Percentiles rank a stretch among this genome's conserved stretches.
phyloP scores from a whole-genome alignment of 176 grass and related monocot genomes.

The Oropetium thomaeum region DNA sequence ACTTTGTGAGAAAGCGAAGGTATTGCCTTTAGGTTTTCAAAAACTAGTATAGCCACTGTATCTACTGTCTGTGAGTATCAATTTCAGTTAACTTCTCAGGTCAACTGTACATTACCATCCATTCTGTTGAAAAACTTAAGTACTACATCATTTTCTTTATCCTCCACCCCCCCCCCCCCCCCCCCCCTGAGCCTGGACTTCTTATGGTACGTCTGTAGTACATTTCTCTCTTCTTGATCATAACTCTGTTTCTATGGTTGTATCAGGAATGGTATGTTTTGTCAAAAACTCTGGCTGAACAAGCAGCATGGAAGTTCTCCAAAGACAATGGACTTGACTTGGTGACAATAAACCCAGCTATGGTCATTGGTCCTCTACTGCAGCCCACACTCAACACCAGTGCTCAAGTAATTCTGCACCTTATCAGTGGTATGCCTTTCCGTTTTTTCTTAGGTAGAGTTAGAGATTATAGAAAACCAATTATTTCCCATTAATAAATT shows the following conservation, averaged over 20 bases:
- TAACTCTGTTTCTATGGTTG: background rate
- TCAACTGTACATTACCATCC: too few species aligned
- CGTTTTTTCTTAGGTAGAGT: background rate
- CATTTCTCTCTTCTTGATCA: background rate
- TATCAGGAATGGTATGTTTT: slow-evolving; percentile 46
- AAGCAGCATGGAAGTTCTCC: slow-evolving; percentile 46
- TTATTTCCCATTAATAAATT: background rate
- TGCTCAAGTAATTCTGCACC: slow-evolving; percentile 16
- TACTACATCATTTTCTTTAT: too few species aligned
- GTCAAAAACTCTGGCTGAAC: slow-evolving; percentile 49
- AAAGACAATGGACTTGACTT: slow-evolving; percentile 44
- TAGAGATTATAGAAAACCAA: background rate
- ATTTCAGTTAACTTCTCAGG: too few species aligned
- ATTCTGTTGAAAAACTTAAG: too few species aligned
- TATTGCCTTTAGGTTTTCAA: background rate
- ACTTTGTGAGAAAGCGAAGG: slow-evolving; percentile 37
- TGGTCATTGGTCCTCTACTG: slow-evolving; percentile 51
- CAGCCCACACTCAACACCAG: slow-evolving; percentile 51
- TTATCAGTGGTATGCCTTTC: slow-evolving; percentile 34
- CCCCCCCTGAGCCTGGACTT: too few species aligned
- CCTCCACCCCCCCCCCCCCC: too few species aligned
- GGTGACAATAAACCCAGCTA: slow-evolving; percentile 45
- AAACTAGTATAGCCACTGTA: too few species aligned
- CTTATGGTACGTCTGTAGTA: too few species aligned
- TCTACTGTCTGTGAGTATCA: too few species aligned